A percentile compares a stretch with the other conserved stretches of the same genome.
Evolutionary conservation across 164 flowering plant species (phyloP).

Genomic region (Magnolia sinica): DNA sequence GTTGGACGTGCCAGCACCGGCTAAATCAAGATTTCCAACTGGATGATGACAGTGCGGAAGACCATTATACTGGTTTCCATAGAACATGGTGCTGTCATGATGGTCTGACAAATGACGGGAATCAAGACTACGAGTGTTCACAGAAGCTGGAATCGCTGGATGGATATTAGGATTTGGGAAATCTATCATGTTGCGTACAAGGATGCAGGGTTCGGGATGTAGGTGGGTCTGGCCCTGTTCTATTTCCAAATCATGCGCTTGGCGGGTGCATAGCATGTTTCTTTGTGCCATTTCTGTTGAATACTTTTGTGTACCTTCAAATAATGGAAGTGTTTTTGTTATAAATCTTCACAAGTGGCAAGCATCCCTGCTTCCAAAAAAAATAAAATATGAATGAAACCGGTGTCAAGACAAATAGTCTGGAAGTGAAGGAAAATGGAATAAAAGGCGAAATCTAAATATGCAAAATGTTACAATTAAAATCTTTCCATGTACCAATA

Average conservation of each 20-base stretch:
- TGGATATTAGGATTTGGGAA: slow-evolving; percentile 41
- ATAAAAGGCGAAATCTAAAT: neutral
- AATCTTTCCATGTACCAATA: no score
- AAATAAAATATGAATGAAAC: neutral
- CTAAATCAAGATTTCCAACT: slow-evolving; percentile 35
- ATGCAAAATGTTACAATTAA: neutral
- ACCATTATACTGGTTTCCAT: slow-evolving; percentile 50
- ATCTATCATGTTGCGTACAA: slow-evolving; percentile 34
- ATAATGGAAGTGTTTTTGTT: neutral
- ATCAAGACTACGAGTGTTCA: slow-evolving; percentile 35
- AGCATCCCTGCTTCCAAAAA: neutral
- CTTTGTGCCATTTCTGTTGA: slow-evolving; percentile 50
- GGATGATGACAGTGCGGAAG: slow-evolving; percentile 42
- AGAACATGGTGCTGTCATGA: slow-evolving; percentile 36
- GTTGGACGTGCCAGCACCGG: slow-evolving; percentile 30
- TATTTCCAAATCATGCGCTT: slow-evolving; percentile 46
- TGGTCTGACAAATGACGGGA: slow-evolving; percentile 41
- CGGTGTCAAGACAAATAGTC: no score
- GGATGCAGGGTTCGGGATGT: slow-evolving; percentile 46
- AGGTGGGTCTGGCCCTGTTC: slow-evolving; percentile 41
- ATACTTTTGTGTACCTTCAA: neutral
- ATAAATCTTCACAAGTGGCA: neutral
- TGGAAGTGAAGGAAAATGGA: neutral
- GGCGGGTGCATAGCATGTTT: slow-evolving; percentile 43
- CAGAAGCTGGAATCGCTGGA: slow-evolving; percentile 38